Base-by-base conservation (phyloP, 352 stramenopile species). In the Peronosclerospora sorghi region DNA sequence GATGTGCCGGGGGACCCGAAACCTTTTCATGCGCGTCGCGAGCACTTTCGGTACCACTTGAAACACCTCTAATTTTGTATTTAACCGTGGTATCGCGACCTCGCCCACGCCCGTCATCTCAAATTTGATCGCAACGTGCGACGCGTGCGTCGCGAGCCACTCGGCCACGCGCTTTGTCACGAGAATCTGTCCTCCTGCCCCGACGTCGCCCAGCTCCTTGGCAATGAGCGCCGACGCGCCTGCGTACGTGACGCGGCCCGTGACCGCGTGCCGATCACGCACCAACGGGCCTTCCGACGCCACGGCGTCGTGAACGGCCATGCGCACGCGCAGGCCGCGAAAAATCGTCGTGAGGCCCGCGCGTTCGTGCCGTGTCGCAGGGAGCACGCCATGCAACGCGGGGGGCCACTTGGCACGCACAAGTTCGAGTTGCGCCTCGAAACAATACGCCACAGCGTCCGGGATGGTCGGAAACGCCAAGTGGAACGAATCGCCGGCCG, bases 381-480 rank as follows among this genome's bases (percentile, higher is more conserved):
- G 58, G 13, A 78, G 41, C 2, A 67, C 35, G 0, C 54, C 54
- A 12, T 79, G 42, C 0, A 84, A 45, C n/a, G 59, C 39, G 21
- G 68, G 68, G 1, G 72, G 72, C 72, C 72, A 84, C 38, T 68
- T 68, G 2, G 67, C 68, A 1, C 54, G 35, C 8, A 82, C 42
- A 8, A 81, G 39, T 12, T 62, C 51, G 10, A 73, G 32, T 40
- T 82, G 69, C 8, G 59, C 56, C 21, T 68, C 54, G 10, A 79
- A 35, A 49, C 66, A 77, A 28, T 79, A 78, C 27, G 60, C 61
- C 2, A 66, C 51, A 48, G 68, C 68, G 24, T 81, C 68, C 0
- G 46, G 51, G 23, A 72, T 63, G n/a, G 59, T 73, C 20, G 78
- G 68, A 32, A 81, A 81, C 0, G 68, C 68, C 1, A 81, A 34